phyloP scores from a whole-genome alignment of 176 grass and related monocot species.

The Rhynchospora tenuis region DNA sequence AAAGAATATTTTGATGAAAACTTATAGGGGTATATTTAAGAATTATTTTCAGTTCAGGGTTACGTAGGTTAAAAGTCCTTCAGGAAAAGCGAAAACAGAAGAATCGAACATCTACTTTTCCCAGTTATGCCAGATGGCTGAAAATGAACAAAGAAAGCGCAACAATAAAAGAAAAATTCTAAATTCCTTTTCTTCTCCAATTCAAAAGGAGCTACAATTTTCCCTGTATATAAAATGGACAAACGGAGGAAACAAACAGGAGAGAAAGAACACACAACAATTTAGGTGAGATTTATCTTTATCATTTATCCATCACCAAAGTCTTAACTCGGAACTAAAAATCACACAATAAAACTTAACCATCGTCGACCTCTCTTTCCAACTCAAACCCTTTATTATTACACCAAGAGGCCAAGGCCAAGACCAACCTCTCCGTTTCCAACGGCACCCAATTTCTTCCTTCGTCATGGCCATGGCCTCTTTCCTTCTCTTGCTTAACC shows the following conservation, averaged over 20 bases:
- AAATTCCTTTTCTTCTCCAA: not conserved
- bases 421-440: constrained; percentile 24
- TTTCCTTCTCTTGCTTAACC: constrained; percentile 27
- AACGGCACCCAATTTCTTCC: constrained; percentile 21
- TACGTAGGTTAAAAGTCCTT: not conserved
- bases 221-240: not conserved
- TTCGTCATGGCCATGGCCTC: constrained; percentile 53
- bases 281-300: not conserved
- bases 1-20: too few species aligned
- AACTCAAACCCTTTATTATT: constrained; percentile 3
- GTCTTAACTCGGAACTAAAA: not conserved
- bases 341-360: constrained; percentile 11
- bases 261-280: not conserved
- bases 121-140: not conserved
- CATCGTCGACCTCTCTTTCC: not conserved
- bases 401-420: not conserved
- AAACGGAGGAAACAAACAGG: not conserved
- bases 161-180: not conserved
- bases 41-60: not conserved
- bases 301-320: not conserved
- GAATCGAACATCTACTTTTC: not conserved
- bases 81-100: not conserved
- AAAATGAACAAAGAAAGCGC: not conserved
- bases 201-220: not conserved
- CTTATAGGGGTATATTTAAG: too few species aligned